Conservation (phyloP, 2,329 filamentous ascomycete genomes). For the Ophioceras dolichostomum region DNA sequence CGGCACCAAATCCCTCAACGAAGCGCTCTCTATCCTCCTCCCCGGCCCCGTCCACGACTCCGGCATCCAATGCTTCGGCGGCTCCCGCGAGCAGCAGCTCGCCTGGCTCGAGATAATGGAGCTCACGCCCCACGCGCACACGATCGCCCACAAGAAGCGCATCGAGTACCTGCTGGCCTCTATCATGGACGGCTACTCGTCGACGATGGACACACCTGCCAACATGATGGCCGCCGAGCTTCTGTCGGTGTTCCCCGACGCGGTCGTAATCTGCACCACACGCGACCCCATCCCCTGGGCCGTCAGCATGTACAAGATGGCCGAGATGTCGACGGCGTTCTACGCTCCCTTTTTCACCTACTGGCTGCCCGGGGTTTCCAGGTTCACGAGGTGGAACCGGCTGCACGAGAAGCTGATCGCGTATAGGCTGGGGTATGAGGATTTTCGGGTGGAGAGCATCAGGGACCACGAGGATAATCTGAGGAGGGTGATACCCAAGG, state of each 20-base stretch:
- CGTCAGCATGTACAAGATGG: slow-evolving; percentile 20
- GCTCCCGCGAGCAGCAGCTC: slow-evolving; percentile 6
- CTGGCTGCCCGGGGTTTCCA: slow-evolving; percentile 18
- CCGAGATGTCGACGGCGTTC: slow-evolving; percentile 19
- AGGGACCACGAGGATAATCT: slow-evolving; percentile 15
- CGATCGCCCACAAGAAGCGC: slow-evolving; percentile 18
- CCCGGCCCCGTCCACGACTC: slow-evolving; percentile 22
- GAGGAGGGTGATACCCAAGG: slow-evolving; percentile 17
- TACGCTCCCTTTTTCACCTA: slow-evolving; percentile 19
- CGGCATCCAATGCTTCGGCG: slow-evolving; percentile 15
- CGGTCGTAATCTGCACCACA: slow-evolving; percentile 32
- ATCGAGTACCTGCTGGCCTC: slow-evolving; percentile 21
- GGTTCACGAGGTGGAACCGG: slow-evolving; percentile 17
- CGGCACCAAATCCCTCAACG: slow-evolving; percentile 23
- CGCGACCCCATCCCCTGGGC: slow-evolving; percentile 24
- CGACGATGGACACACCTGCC: slow-evolving; percentile 29
- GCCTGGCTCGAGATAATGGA: slow-evolving; percentile 18
- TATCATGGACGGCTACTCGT: slow-evolving; percentile 21
- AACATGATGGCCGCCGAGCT: slow-evolving; percentile 2
- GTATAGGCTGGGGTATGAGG: slow-evolving; percentile 18
- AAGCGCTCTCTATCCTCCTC: slow-evolving; percentile 21
- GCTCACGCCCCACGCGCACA: slow-evolving; percentile 14
- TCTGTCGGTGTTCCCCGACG: slow-evolving; percentile 28
- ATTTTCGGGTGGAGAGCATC: slow-evolving; percentile 3
- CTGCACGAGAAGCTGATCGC: slow-evolving; percentile 7